Evolutionary conservation across 305 asterid genomes (phyloP).

Genomic region (Striga hermonthica): DNA sequence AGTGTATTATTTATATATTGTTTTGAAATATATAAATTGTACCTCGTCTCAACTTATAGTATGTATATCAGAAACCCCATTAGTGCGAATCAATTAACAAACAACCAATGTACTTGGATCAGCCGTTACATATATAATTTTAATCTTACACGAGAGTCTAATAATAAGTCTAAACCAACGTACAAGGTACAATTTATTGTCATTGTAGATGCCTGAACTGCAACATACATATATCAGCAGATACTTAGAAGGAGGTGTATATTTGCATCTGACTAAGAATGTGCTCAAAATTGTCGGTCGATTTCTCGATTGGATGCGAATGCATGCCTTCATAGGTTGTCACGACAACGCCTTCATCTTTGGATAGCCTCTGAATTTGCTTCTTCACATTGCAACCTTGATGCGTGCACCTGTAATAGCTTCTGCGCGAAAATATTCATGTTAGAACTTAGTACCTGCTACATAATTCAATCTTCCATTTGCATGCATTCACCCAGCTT

Average conservation of each 20-base stretch:
- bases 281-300: constrained; percentile 72
- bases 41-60: too few relatives aligned
- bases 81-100: not conserved
- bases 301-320: constrained; percentile 65
- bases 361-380: constrained; percentile 77
- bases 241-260: constrained; percentile 42
- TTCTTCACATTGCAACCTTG: constrained; percentile 81
- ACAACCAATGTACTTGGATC: not conserved
- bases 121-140: not conserved
- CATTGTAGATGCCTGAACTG: not conserved
- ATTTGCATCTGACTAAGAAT: constrained; percentile 82
- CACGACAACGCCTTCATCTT: constrained; percentile 71
- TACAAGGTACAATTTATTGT: constrained; percentile 6
- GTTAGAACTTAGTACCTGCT: too few relatives aligned
- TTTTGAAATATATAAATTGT: too few relatives aligned
- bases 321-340: constrained; percentile 88
- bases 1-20: too few relatives aligned
- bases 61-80: too few relatives aligned
- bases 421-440: constrained; percentile 39
- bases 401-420: constrained; percentile 77
- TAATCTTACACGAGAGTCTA: constrained; percentile 14
- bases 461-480: too few relatives aligned
- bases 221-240: not conserved
- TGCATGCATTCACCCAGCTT: too few relatives aligned
- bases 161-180: constrained; percentile 1